Evolutionary conservation across 83 land plant species (phyloP), one percentile per base, ranked within the genome.

Genomic region (Isoetes engelmannii): DNA sequence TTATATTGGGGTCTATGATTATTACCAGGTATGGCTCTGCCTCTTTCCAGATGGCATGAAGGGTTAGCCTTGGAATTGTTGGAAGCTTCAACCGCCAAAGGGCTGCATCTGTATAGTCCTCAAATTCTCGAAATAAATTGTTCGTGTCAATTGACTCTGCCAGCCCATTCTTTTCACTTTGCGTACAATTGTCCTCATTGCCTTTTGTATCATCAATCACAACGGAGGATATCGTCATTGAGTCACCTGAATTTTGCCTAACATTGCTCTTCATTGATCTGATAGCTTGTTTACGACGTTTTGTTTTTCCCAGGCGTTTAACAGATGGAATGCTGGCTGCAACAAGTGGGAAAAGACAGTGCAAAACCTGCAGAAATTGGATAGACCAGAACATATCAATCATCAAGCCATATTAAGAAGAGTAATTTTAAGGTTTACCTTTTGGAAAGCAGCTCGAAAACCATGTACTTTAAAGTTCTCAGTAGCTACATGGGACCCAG

Each of bases 381-480:
- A 28, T 28, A 28, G 37, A 28, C 1, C 37, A 2, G 37, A 28
- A 28, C 37, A 28, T 28, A 28, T 28, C 37, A 28, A 28, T 28
- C 37, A 28, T 28, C 37, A 28, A 28, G 37, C 37, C 37, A 28
- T 28, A 28, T 28, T 28, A 28, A 28, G 37, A 28, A 28, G 37
- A 28, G 37, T 28, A 28, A 0, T 28, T 2, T 28, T 28, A 20
- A n/a, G 28, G 28, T 6, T 15, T 75, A 92, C 96, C 86, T 89
- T 73, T 58, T 93, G 96, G 55, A 93, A 87, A 45, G 87, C 85
- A 77, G 98, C 92, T 65, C 96, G 86, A 63, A 85, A 82, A 48
- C 88, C 85, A 81, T 93, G 96, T 61, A 86, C 69, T 69, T 90
- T 84, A 80, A 93, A 93, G 75, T 89, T 93, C 21, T 81, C 77